Evolutionary conservation across 306 rosid genomes (phyloP).

Genomic region (Datisca glomerata): DNA sequence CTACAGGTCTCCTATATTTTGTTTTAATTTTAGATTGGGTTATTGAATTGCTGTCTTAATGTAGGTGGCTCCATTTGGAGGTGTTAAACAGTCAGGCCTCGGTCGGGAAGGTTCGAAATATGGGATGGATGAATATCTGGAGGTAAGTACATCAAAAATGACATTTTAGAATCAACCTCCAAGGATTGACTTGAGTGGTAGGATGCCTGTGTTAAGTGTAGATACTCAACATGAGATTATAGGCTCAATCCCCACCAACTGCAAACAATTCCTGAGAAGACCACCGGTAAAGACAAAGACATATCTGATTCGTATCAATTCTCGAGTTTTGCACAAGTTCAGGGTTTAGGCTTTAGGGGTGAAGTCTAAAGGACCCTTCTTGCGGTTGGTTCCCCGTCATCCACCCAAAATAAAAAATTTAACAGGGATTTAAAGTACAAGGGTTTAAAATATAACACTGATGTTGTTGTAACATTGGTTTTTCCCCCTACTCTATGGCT

Average conservation of each 20-base stretch:
- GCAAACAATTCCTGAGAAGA: no score
- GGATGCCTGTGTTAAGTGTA: no score
- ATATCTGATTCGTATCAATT: no score
- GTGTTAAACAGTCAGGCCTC: constrained; percentile 88
- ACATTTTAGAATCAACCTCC: neutral
- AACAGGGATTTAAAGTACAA: no score
- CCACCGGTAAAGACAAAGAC: no score
- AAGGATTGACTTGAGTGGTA: neutral
- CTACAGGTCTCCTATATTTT: no score
- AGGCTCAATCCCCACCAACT: no score
- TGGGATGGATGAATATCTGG: constrained; percentile 93
- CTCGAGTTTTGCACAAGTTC: neutral
- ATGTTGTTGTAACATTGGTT: constrained; percentile 1
- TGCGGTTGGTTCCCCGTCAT: no score
- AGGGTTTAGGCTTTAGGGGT: neutral
- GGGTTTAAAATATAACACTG: neutral
- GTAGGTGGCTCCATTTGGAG: constrained; percentile 98
- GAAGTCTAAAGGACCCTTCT: no score
- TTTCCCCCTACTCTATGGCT: no score
- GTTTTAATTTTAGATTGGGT: constrained; percentile 2
- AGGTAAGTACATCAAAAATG: constrained; percentile 27
- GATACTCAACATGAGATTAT: no score
- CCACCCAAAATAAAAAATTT: no score
- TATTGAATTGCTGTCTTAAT: constrained; percentile 12
- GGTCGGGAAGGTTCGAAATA: constrained; percentile 99